Evolutionary conservation across 352 stramenopile genomes (phyloP).

Genomic region (Phytophthora pluvialis): DNA sequence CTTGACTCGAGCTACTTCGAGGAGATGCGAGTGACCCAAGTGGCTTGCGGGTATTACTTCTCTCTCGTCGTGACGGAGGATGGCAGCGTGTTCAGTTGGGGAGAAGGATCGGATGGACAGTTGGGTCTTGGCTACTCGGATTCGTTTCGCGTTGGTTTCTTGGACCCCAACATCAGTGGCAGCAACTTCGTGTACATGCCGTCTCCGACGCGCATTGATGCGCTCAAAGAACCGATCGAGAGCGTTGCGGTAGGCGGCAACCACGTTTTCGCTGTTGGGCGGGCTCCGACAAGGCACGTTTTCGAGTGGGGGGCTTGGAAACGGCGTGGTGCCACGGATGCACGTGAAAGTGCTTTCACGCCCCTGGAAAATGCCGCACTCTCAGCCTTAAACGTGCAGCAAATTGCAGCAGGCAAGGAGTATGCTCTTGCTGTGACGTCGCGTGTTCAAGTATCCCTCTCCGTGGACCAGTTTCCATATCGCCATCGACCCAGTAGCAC

Average conservation of each 20-base stretch:
- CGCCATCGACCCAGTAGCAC: constrained; percentile 11
- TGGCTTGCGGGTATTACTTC: constrained; percentile 83
- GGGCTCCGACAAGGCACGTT: constrained; percentile 39
- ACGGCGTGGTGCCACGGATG: constrained; percentile 45
- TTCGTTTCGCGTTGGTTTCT: constrained; percentile 67
- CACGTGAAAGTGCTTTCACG: constrained; percentile 59
- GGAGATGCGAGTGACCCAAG: constrained; percentile 69
- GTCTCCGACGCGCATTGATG: constrained; percentile 61
- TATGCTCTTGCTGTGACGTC: constrained; percentile 62
- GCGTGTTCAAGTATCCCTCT: constrained; percentile 55
- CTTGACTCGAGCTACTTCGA: constrained; percentile 77
- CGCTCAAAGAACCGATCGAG: constrained; percentile 63
- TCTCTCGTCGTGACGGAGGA: constrained; percentile 74
- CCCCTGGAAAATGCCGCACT: constrained; percentile 55
- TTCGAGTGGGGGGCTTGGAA: constrained; percentile 81
- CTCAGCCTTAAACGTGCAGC: constrained; percentile 51
- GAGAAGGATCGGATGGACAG: constrained; percentile 77
- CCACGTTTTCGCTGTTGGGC: constrained; percentile 67
- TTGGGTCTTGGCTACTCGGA: constrained; percentile 71
- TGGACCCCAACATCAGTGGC: constrained; percentile 72
- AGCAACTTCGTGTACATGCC: constrained; percentile 83
- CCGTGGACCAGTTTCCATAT: constrained; percentile 43
- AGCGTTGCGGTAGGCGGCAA: constrained; percentile 68
- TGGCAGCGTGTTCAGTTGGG: constrained; percentile 74
- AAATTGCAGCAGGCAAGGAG: constrained; percentile 63